Evolutionary conservation across 2,329 filamentous ascomycete genomes (phyloP).

Genomic region (Fusarium anthophilum): DNA sequence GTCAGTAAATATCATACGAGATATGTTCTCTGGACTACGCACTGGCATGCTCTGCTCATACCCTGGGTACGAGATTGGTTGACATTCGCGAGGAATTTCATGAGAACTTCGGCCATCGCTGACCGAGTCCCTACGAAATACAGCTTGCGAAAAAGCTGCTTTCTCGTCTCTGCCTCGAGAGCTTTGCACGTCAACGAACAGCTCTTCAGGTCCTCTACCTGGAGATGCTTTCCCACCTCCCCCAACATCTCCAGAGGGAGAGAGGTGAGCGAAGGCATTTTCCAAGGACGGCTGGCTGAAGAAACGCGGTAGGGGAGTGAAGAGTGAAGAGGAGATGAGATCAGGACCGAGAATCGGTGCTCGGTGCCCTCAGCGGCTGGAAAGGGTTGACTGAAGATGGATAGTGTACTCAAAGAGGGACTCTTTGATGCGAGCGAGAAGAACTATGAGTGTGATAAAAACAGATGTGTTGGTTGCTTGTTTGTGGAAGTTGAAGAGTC

Average conservation of each 20-base stretch:
- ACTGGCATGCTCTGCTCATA: background rate
- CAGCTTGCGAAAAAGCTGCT: rapidly evolving
- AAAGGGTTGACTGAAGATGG: background rate
- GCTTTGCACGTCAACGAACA: rapidly evolving
- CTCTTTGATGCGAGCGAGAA: background rate
- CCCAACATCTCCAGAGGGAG: background rate
- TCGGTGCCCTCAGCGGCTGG: rapidly evolving
- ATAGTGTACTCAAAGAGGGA: too few species aligned
- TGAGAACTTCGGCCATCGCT: rapidly evolving
- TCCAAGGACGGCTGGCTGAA: too few species aligned
- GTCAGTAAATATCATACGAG: background rate
- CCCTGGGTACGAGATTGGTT: background rate
- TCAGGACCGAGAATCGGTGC: background rate
- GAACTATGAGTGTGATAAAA: too few species aligned
- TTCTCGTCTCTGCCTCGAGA: rapidly evolving
- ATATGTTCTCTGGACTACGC: background rate
- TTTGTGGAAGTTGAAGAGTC: too few species aligned
- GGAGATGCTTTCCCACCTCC: background rate
- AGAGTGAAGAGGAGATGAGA: background rate
- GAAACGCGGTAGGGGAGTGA: background rate
- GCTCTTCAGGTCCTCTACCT: rapidly evolving
- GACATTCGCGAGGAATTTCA: rapidly evolving
- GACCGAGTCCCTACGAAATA: rapidly evolving
- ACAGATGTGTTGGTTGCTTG: too few species aligned
- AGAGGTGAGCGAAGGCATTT: rapidly evolving